These are phyloP conservation scores for Candida ficus DNA, from an alignment of 805 yeast genomes.

Conservation along the genomic window DNA sequence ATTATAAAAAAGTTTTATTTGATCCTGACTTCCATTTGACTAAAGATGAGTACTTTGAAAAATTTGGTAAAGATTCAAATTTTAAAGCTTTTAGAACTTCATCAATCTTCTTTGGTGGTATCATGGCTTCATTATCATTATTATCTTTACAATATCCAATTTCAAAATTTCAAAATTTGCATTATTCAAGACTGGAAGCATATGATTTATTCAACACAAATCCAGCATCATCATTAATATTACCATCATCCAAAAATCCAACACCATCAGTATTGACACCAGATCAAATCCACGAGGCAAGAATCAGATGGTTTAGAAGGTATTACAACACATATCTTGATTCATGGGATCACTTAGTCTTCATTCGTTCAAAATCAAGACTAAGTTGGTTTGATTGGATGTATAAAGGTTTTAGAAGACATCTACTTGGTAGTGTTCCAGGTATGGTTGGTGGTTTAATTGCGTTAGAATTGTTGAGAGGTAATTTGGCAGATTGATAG, in stretches of 20 bases:
- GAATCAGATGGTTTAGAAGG: conserved; percentile 27
- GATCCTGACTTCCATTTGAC: conserved; percentile 21
- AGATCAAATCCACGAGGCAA: conserved; percentile 1
- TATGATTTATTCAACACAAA: conserved; percentile 51
- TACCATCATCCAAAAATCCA: neutral
- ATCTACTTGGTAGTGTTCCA: conserved; percentile 74
- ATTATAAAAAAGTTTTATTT: conserved; percentile 31
- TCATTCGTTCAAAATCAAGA: conserved; percentile 49
- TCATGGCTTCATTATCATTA: conserved; percentile 74
- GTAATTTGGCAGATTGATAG: conserved; percentile 21
- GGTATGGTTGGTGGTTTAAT: conserved; percentile 84
- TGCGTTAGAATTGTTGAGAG: conserved; percentile 78
- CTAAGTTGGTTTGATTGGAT: conserved; percentile 59
- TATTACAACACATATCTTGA: conserved; percentile 76
- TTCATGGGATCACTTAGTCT: conserved; percentile 57
- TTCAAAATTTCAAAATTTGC: conserved; percentile 71
- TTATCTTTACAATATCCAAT: conserved; percentile 82
- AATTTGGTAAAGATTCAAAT: conserved; percentile 23
- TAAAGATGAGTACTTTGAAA: conserved; percentile 19
- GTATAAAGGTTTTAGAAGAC: conserved; percentile 72
- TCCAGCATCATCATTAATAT: conserved; percentile 24
- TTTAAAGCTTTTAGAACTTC: conserved; percentile 54
- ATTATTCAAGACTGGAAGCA: conserved; percentile 74
- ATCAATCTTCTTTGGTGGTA: conserved; percentile 78
- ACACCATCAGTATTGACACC: conserved; percentile 8